Base-by-base conservation (phyloP, 768 basidiomycete genomes). In the Leccinum truebloodii region DNA sequence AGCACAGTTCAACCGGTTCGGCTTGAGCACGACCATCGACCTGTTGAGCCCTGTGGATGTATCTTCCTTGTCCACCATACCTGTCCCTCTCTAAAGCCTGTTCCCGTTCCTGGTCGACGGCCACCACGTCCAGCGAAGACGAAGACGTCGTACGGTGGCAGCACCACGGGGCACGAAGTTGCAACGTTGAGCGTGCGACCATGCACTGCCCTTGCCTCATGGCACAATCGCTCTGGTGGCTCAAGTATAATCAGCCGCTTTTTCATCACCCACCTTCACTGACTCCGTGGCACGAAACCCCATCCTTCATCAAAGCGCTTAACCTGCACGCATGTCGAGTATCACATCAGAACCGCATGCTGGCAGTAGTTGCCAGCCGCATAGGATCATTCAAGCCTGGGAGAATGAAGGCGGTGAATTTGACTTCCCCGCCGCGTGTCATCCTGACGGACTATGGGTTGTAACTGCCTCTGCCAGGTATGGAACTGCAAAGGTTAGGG, bases 1-100 rank as follows among this genome's bases (percentile, higher is more conserved):
- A 18, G 63, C 60, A 6, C 46, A 44, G 24, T 46, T 68, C 49
- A 61, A 63, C 12, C 74, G 71, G 54, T 74, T 74, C n/a, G 71
- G 72, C 53, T 64, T 64, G 46, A 73, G 24, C 32, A 51, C 49
- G 39, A 66, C 2, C 32, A 59, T 12, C 44, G 44, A 46, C 20
- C 20, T n/a, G 20, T 46, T 46, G 20, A 9, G 5, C 9, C 10
- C n/a, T n/a, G 12, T 46, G 10, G 44, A 46, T 20, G 4, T 10
- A 46, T 46, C 10, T 20, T 46, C 44, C n/a, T n/a, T 6, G 35
- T 37, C 28, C 28, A 3, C 28, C 28, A 30, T 30, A 30, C 7
- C 30, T 30, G 30, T 30, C 30, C 30, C 30, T 30, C 30, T 9
- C 8, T 30, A 9, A 30, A 30, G 8, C 30, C 30, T 9, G 30